Evolutionary conservation across 495 filamentous ascomycete genomes (phyloP), one percentile per base, ranked within the genome.

Genomic region (Trichocladium antarcticum): DNA sequence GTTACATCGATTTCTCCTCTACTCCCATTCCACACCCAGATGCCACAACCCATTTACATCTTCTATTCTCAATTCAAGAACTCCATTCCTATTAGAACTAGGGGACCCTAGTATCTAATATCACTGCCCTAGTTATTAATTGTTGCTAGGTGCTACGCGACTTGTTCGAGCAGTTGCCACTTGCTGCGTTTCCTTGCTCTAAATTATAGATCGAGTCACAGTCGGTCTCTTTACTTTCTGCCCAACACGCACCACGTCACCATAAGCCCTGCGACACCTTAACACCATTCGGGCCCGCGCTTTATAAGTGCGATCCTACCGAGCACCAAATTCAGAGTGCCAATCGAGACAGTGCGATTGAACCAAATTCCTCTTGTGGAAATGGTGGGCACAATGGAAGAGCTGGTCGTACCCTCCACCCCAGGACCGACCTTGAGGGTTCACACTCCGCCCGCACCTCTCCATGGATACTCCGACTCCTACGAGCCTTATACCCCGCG

Each of bases 361-460:
- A 20, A 39, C 41, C 16, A 29, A 8, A 29, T 37, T 27, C 7
- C 22, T 21, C 34, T 7, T 10, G 7, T 16, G 1, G 39, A 16
- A 46, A 54, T 54, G 52, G 47, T 47, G 29, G 46, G 31, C 37
- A 46, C 47, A 19, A 49, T 50, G 46, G 47, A 55, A 32, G 31
- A 9, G 8, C 50, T 54, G 10, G 49, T 45, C 9, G 46, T 66
- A 11, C 64, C 69, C 28, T 87, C 87, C 54, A 83, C 84, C 34
- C n/a, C n/a, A n/a, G 81, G 81, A 15, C 79, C 79, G 35, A 68
- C 73, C 34, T 71, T 74, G 27, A 69, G 70, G 36, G 61, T 84
- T 39, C 74, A 74, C 49, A 81, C 82, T 34, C 88, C 88, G 40
- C 71, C 78, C 40, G 84, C 87, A 34, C 88, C 88, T 15, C 78